Base-by-base conservation (phyloP, 1,284 basidiomycete species). In the Ceratobasidium sp. region DNA sequence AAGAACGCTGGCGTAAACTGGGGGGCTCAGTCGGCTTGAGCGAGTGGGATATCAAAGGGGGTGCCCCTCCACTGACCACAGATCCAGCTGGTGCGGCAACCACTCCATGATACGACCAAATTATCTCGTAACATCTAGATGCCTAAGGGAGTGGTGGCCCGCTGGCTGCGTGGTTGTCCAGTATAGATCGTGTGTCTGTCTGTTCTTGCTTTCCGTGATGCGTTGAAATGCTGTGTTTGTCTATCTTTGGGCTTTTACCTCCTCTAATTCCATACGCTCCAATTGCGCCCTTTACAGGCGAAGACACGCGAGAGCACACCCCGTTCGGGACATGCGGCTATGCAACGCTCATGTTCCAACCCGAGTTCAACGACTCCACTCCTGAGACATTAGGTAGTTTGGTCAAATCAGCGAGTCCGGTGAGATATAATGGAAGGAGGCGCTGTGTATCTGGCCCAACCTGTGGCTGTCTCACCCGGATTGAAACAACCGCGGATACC, bases 21-120 rank as follows among this genome's bases (percentile, higher is more conserved):
- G 92, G 92, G 1, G 91, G 85, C 1, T 84, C 79, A 64, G 83
- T 93, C 34, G 92, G 92, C 2, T 79, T 89, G 34, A 88, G 86
- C 78, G 92, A 94, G 79, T 92, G 89, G 88, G 91, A 91, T 24
- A 86, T 88, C 66, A 69, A 69, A 39, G 66, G 66, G n/a, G 66
- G 66, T 2, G 53, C 51, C n/a, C 39, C 66, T 56, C 66, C 58
- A 34, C 31, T 53, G 9, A 41, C 11, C 19, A 8, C 49, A 43
- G 24, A 24, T 27, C 24, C 39, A 29, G 53, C 37, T 34, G 54
- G 13, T 19, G 34, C 39, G 22, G n/a, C 22, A 24, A 1, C 43
- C 11, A 34, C 13, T 16, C 16, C 54, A 4, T 56, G n/a, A 56
- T 7, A 29, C 14, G 1, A 13, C 31, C 24, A 13, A 24, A 11